These are phyloP conservation scores for Harringtonia lauricola DNA, from an alignment of 2,329 filamentous ascomycete species.

Conservation along the genomic window DNA sequence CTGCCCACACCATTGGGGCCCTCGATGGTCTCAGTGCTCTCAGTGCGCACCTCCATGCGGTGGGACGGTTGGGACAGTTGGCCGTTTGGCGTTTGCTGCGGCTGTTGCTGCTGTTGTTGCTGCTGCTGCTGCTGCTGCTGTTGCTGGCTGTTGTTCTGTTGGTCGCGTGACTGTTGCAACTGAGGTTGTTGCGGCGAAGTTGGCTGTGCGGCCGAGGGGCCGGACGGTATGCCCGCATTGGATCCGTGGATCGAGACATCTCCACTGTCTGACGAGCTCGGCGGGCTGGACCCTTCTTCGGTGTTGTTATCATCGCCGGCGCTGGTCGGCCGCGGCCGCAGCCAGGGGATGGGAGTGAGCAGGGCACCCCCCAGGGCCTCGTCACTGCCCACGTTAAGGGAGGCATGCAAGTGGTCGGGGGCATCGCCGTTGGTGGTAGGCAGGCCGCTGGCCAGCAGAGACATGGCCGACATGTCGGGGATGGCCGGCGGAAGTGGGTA, in stretches of 20 bases:
- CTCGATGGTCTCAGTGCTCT: conserved; percentile 70
- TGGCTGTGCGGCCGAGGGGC: not conserved
- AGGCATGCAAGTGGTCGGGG: too few relatives aligned
- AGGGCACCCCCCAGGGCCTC: conserved; percentile 84
- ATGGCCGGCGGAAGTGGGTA: conserved; percentile 72
- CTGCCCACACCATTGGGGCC: conserved; percentile 69
- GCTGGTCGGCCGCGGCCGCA: conserved; percentile 32
- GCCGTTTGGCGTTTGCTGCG: too few relatives aligned
- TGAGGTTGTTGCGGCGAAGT: not conserved
- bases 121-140: conserved; percentile 5
- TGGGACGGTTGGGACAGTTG: conserved; percentile 7
- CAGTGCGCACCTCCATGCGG: conserved; percentile 50
- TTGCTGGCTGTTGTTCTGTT: too few relatives aligned
- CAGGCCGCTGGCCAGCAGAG: conserved; percentile 48
- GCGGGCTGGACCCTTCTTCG: conserved; percentile 11
- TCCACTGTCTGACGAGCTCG: conserved; percentile 6
- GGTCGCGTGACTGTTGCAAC: not conserved
- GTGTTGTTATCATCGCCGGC: conserved; percentile 8
- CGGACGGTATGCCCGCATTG: not conserved
- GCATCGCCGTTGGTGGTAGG: conserved; percentile 10
- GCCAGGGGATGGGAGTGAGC: conserved; percentile 89
- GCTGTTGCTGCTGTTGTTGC: conserved; percentile 6
- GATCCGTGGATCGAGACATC: conserved; percentile 9
- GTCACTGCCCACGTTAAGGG: conserved; percentile 58
- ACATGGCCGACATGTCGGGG: conserved; percentile 44